Conservation (phyloP, 352 stramenopile species). For the Globisporangium viniferum region DNA sequence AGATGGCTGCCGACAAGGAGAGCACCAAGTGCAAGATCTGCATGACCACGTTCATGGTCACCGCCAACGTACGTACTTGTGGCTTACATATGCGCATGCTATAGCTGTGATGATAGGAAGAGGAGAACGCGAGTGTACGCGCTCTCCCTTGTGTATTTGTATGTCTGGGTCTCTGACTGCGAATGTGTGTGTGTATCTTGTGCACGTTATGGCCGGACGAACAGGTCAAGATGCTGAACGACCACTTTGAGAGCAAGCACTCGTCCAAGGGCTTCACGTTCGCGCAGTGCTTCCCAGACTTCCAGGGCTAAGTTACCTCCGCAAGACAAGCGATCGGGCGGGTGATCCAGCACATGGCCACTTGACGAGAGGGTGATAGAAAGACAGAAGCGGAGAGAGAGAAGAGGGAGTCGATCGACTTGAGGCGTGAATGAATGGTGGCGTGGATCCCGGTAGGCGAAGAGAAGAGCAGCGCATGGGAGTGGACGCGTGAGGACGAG, state of each 20-base stretch:
- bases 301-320: not conserved
- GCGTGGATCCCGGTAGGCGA: not conserved
- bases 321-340: not conserved
- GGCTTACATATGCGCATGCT: not conserved
- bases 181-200: not conserved
- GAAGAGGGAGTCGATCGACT: not conserved
- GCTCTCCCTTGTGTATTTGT: not conserved
- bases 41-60: slow-evolving; percentile 86
- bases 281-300: slow-evolving; percentile 24
- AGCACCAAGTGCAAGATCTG: slow-evolving; percentile 88
- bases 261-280: slow-evolving; percentile 66
- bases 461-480: not conserved
- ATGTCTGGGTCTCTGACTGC: not conserved
- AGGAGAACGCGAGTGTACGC: not conserved
- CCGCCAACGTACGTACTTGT: slow-evolving; percentile 56
- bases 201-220: not conserved
- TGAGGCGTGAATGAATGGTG: not conserved
- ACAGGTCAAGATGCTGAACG: slow-evolving; percentile 64
- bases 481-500: not conserved
- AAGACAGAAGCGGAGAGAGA: not conserved
- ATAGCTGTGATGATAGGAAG: not conserved
- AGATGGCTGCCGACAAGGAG: slow-evolving; percentile 78
- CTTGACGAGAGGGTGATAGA: not conserved
- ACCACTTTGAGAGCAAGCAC: slow-evolving; percentile 86
- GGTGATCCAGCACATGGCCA: not conserved